Conservation (phyloP, 2,329 filamentous ascomycete genomes). For the Ascochyta fabae region DNA sequence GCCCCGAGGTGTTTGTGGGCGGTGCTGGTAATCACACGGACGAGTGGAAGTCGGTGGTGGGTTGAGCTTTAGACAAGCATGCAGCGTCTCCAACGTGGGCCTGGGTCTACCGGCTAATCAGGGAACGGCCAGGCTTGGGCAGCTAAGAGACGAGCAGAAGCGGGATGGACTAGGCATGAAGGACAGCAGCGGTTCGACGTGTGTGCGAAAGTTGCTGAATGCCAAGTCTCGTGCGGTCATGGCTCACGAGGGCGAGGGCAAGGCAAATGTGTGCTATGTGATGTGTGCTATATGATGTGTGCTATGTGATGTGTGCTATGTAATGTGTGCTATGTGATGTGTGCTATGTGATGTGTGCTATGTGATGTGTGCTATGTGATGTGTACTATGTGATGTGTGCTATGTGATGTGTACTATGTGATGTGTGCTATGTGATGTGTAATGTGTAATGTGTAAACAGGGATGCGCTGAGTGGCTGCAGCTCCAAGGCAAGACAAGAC, state of each 20-base stretch:
- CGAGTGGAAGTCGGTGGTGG: slow-evolving; percentile 42
- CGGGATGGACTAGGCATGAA: background rate
- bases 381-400: too few relatives aligned
- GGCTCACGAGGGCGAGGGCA: slow-evolving; percentile 16
- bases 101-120: slow-evolving; percentile 39
- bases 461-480: slow-evolving; percentile 12
- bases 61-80: slow-evolving; percentile 31
- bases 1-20: slow-evolving; percentile 41
- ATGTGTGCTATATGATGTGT: too few relatives aligned
- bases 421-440: too few relatives aligned
- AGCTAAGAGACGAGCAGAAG: slow-evolving; percentile 2
- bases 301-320: too few relatives aligned
- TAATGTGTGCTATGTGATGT: background rate
- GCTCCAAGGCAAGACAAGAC: background rate
- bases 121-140: slow-evolving; percentile 21
- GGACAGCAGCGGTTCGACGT: slow-evolving; percentile 3
- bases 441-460: background rate
- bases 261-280: background rate
- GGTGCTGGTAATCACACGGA: slow-evolving; percentile 41
- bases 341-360: too few relatives aligned
- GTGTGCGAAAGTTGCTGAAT: background rate
- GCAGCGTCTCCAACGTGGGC: slow-evolving; percentile 24
- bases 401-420: too few relatives aligned
- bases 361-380: too few relatives aligned
- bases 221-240: slow-evolving; percentile 25